These are phyloP conservation scores for Omphalea diandra DNA, from an alignment of 441 rosid genomes.

Conservation along the genomic window DNA sequence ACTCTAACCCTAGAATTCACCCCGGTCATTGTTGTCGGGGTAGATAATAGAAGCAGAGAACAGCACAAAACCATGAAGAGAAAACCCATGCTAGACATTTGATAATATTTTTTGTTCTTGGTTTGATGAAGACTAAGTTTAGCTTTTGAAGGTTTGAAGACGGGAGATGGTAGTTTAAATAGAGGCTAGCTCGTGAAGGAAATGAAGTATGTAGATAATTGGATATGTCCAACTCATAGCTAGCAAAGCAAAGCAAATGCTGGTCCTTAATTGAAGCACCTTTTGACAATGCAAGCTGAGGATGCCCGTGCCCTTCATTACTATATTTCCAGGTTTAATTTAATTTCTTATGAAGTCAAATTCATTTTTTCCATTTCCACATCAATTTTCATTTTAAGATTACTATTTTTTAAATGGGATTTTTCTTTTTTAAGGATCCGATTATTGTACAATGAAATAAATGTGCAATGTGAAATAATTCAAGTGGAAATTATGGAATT, in stretches of 20 bases:
- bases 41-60: constrained; percentile 31
- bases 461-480: no score
- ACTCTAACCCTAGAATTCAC: background rate
- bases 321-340: constrained; percentile 25
- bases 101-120: background rate
- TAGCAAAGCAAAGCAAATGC: constrained; percentile 23
- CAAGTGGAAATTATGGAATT: no score
- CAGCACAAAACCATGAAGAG: constrained; percentile 26
- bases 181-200: constrained; percentile 34
- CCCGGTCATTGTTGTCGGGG: background rate
- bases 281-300: constrained; percentile 30
- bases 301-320: constrained; percentile 64
- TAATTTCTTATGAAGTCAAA: constrained; percentile 19
- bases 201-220: constrained; percentile 31
- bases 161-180: constrained; percentile 30
- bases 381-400: background rate
- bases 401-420: background rate
- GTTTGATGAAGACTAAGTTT: background rate
- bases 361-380: constrained; percentile 7
- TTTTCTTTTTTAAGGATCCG: no score
- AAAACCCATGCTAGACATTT: constrained; percentile 17
- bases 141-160: constrained; percentile 3
- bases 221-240: constrained; percentile 29
- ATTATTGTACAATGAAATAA: no score
- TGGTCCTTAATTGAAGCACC: constrained; percentile 13